phyloP scores from a whole-genome alignment of 768 basidiomycete genomes.

The Collybiopsis luxurians region DNA sequence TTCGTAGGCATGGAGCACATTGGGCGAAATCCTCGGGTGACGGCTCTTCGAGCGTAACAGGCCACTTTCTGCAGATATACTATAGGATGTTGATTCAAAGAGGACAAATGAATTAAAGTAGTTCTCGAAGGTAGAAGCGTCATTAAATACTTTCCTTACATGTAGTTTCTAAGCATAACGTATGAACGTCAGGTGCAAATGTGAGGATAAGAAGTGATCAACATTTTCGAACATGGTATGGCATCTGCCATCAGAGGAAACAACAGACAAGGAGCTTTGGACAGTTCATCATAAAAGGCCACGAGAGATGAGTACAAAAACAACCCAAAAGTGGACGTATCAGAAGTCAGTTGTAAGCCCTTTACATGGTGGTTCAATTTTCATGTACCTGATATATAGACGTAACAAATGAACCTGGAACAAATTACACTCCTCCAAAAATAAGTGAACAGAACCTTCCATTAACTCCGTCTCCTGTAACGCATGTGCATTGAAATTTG shows the following conservation, averaged over 20 bases:
- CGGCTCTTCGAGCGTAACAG: constrained; percentile 44
- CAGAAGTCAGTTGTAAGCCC: constrained; percentile 71
- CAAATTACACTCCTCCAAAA: constrained; percentile 74
- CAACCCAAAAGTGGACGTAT: constrained; percentile 61
- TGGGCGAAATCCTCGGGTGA: constrained; percentile 58
- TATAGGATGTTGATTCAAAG: neutral
- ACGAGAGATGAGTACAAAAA: constrained; percentile 60
- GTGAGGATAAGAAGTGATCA: neutral
- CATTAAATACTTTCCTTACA: constrained; percentile 52
- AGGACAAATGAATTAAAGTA: constrained; percentile 14
- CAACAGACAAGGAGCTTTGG: constrained; percentile 55
- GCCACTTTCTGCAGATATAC: neutral
- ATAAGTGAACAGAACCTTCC: constrained; percentile 63
- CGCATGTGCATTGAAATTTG: neutral
- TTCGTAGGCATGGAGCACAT: constrained; percentile 33
- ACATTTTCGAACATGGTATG: constrained; percentile 27
- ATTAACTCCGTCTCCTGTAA: constrained; percentile 61
- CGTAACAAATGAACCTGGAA: constrained; percentile 52
- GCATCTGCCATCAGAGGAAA: constrained; percentile 57
- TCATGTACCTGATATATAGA: neutral
- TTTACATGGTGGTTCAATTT: constrained; percentile 23
- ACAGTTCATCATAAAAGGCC: constrained; percentile 64
- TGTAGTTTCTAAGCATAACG: constrained; percentile 26
- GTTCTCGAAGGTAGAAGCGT: constrained; percentile 55
- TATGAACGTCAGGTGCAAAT: constrained; percentile 11